Evolutionary conservation across 306 rosid species (phyloP), one percentile per base, ranked within the genome.

Genomic region (Calophaca sinica): DNA sequence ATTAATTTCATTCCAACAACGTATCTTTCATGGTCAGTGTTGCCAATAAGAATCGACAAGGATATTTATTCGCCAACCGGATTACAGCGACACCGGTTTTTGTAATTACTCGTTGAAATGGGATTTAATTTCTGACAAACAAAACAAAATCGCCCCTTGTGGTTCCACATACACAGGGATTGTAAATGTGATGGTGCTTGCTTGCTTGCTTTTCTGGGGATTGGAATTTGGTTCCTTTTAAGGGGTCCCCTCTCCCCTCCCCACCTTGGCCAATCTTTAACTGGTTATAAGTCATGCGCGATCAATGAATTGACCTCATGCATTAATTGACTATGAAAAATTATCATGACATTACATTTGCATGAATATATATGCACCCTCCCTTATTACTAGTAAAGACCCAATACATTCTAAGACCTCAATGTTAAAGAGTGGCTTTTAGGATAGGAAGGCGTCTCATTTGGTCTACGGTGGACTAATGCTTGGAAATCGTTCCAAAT

Each of bases 21-120:
- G 84, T 70, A 63, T 78, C 82, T 86, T 86, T 84, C 78, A 74
- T 44, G 60, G 75, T 81, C 78, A 79, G 83, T 82, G 70, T 79
- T 79, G 84, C 83, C 84, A 85, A 80, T 67, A 60, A 73, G 86
- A 81, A 82, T 85, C 73, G 93, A 91, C 88, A 88, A 77, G 31
- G 51, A 58, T 79, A 66, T 88, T 81, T 86, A 86, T 80, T 90
- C 77, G 88, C 87, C 91, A 79, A 75, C 86, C 80, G 62, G 76
- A 67, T 78, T 80, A 82, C 39, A 80, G 81, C 64, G 90, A 87
- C 90, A 77, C 73, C 85, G 60, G 53, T 12, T n/a, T 83, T 81
- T 84, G 88, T 89, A 82, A 62, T 79, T 46, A 41, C 74, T 38
- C 79, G 54, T 4, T 64, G 59, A 61, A 70, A 68, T 52, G 12